Evolutionary conservation across 2,329 filamentous ascomycete species (phyloP), one percentile per base, ranked within the genome.

Genomic region (Xylaria digitata): DNA sequence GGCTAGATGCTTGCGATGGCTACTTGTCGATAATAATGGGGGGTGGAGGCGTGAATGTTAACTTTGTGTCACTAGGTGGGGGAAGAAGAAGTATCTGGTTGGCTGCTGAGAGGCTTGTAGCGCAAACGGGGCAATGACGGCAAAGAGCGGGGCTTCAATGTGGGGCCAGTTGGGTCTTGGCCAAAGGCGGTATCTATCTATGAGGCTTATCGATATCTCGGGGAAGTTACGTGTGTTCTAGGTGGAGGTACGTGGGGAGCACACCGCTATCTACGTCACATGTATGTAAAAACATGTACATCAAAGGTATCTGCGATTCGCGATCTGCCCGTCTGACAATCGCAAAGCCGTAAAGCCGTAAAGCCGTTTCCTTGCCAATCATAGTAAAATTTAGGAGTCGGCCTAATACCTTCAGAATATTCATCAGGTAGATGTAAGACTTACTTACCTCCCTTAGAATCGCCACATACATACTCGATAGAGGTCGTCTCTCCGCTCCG

Each of bases 1-100:
- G 55, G 17, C n/a, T 55, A 21, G 11, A 50, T 13, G 53, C 21
- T 34, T 37, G 19, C 15, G 50, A 34, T 60, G 34, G 13, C n/a
- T 26, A 34, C 59, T 45, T 55, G 17, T 7, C 21, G 59, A 32
- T 55, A 62, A 61, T 30, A 26, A 55, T 30, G 21, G 42, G 11
- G 45, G 32, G 42, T 49, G 60, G 42, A 40, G 59, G 52, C 52
- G 45, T 56, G 52, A n/a, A 32, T 19, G 52, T 56, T 56, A 21
- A 9, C 11, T 21, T 46, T 17, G 32, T 26, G 49, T 40, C 1
- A 40, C 34, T 48, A 42, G 43, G 50, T 49, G 60, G 53, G 19
- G 42, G 13, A 42, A 43, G 6, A 26, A 26, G 26, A 26, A 5
- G 5, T 26, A 26, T 26, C 26, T 26, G 26, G 26, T 26, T 6